Base-by-base conservation (phyloP, 768 basidiomycete genomes). In the Serendipita sp. region DNA sequence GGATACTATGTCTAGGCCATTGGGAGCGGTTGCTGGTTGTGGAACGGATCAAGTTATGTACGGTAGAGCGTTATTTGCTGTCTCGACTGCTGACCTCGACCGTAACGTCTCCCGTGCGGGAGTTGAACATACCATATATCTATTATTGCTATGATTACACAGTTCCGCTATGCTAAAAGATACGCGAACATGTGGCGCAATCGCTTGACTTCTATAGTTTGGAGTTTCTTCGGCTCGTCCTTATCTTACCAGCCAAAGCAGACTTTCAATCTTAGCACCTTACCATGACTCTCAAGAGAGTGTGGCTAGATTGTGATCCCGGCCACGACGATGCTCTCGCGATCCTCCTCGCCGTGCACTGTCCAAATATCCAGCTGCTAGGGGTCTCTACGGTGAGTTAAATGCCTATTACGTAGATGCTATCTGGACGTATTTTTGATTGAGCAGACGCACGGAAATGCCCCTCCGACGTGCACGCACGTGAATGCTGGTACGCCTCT, bases 311-410 rank as follows among this genome's bases (percentile, higher is more conserved):
- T 68, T 78, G 76, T 17, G 85, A 86, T 68, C 83, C 85, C 13
- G 90, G 91, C 14, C 91, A 94, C 68, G 91, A 95, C 68, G 91
- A 94, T 74, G 92, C 88, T 3, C 83, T 82, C 11, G 90, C 89
- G 2, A 83, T 94, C 60, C 74, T 94, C 69, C 74, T 93, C 7
- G 89, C 88, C 3, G 69, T 86, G 3, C 81, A 89, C 66, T 77
- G 78, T 13, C 77, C 79, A 1, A 78, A 83, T 64, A 78, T 92
- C 62, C 72, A 78, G 41, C 80, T 95, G 20, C 72, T 91, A 3
- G 92, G 91, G 1, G 74, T 94, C n/a, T 92, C 90, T 0, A 89
- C 89, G 26, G 90, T 89, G 72, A 67, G 76, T 42, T 22, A 28
- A 64, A 26, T 50, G 30, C 41, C 44, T 11, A 30, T 28, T 42